Base-by-base conservation (phyloP, 2,329 filamentous ascomycete genomes). In the Dendryphion nanum region DNA sequence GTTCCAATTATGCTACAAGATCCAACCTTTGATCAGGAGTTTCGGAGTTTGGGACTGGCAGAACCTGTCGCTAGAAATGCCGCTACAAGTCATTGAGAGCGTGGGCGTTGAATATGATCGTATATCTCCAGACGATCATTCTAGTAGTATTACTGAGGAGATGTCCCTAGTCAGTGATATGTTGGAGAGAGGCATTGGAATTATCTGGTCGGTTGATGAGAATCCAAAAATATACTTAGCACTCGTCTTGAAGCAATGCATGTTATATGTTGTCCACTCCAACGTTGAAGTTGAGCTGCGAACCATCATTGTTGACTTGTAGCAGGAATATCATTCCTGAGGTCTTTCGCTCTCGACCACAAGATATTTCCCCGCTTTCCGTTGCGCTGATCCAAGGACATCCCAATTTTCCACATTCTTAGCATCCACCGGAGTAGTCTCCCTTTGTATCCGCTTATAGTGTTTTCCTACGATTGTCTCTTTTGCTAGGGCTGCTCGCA, bases 361-460 rank as follows among this genome's bases (percentile, higher is more conserved):
- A 51, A 94, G 91, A 55, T 83, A 94, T 48, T 76, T 79, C 12
- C 86, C 86, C 4, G 77, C 77, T 37, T 74, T 88, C 53, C 77
- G 79, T 13, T 77, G 72, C 0, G 87, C 86, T 37, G 77, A 76
- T 1, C 74, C 75, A 33, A 93, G 63, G 1, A 84, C 81, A 69
- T 93, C 77, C 80, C 88, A 91, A 44, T 80, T 69, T 66, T 85
- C 81, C 1, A 69, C 73, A 12, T 73, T 69, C 4, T 67, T 53
- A 3, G 58, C 61, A 24, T 64, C 50, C 6, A 55, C 47, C 5
- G 49, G 67, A 15, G 76, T 73, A 33, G 69, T 67, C 44, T 64
- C 63, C 42, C 73, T 59, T 36, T 73, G 60, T 41, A 82, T 76
- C 38, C 75, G 72, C 51, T 63, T 68, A 41, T 74, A 60, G 45